phyloP scores from a whole-genome alignment of 164 flowering plant genomes.

The Kalanchoe fedtschenkoi region DNA sequence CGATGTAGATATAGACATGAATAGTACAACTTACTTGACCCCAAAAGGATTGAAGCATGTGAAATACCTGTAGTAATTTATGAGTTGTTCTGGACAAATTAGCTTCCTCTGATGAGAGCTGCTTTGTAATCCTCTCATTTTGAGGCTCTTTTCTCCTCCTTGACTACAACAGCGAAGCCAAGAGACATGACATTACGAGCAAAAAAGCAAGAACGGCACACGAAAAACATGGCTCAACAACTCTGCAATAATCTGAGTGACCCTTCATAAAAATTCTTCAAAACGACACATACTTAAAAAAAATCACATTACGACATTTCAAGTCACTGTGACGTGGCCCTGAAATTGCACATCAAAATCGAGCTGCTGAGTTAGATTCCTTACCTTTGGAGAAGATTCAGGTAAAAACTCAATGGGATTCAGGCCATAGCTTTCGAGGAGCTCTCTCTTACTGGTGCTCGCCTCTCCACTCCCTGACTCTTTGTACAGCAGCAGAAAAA shows the following conservation, averaged over 20 bases:
- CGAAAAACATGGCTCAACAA: background rate
- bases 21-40: background rate
- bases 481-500: background rate
- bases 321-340: no score
- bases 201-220: background rate
- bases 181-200: background rate
- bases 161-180: constrained; percentile 16
- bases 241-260: background rate
- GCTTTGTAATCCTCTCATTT: constrained; percentile 20
- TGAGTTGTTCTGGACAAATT: constrained; percentile 56
- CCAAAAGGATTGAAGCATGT: constrained; percentile 24
- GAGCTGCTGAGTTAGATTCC: background rate
- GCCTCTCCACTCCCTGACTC: constrained; percentile 24
- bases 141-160: constrained; percentile 40
- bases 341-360: background rate
- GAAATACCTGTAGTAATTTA: constrained; percentile 86
- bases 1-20: background rate
- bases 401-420: constrained; percentile 45
- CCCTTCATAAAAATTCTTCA: background rate
- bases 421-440: constrained; percentile 54
- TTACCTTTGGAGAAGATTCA: constrained; percentile 40
- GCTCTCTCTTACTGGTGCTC: constrained; percentile 27
- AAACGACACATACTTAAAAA: no score
- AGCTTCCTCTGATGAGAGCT: constrained; percentile 21
- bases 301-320: no score